A percentile compares a stretch with the other conserved stretches of the same genome.
Evolutionary conservation across 2,329 filamentous ascomycete genomes (phyloP).

Genomic region (Fusarium azukiicola): DNA sequence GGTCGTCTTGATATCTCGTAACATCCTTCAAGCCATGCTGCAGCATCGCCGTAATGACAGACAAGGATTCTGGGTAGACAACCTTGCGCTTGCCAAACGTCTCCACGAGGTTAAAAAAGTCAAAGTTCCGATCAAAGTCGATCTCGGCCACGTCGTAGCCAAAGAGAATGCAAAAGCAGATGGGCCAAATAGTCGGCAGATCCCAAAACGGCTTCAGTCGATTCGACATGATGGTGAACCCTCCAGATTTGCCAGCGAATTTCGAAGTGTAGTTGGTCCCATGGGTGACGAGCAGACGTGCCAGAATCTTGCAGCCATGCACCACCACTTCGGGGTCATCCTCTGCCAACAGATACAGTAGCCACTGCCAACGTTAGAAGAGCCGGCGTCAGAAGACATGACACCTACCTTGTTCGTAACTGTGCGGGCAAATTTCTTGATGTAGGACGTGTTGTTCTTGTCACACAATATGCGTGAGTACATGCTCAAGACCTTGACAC

Average conservation of each 20-base stretch:
- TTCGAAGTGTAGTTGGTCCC: conserved; percentile 91
- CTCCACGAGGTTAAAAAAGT: conserved; percentile 86
- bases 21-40: conserved; percentile 90
- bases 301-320: conserved; percentile 90
- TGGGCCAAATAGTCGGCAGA: conserved; percentile 90
- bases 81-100: conserved; percentile 86
- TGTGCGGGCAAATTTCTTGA: conserved; percentile 94
- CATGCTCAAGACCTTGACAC: conserved; percentile 87
- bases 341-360: conserved; percentile 94
- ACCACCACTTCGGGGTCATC: conserved; percentile 91
- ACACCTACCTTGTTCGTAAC: conserved; percentile 92
- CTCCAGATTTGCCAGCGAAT: conserved; percentile 91
- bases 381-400: fast-evolving
- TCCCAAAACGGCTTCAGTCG: conserved; percentile 94
- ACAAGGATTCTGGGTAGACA: conserved; percentile 87
- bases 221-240: conserved; percentile 92
- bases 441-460: conserved; percentile 82
- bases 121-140: conserved; percentile 86
- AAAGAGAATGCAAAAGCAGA: conserved; percentile 94
- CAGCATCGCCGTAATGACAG: conserved; percentile 92
- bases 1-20: conserved; percentile 80
- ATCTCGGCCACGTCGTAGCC: conserved; percentile 89
- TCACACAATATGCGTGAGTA: conserved; percentile 90
- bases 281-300: conserved; percentile 90
- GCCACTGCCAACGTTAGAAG: conserved; percentile 80